These are phyloP conservation scores for Daldinia childiae DNA, from an alignment of 495 filamentous ascomycete species.

Conservation along the genomic window DNA sequence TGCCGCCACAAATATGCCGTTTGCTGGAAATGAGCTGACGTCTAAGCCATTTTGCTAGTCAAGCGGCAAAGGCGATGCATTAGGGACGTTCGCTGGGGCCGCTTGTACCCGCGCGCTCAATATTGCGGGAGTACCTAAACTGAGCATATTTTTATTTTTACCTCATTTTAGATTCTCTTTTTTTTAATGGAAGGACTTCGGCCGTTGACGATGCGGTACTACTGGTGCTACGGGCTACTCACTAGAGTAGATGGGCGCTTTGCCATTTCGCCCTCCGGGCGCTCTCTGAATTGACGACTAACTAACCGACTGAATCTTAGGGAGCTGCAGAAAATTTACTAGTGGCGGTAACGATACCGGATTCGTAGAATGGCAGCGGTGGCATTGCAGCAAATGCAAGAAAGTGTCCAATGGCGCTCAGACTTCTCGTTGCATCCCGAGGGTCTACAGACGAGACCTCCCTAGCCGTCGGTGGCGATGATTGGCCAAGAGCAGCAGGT, in stretches of 20 bases:
- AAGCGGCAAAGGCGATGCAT: slow-evolving; percentile 34
- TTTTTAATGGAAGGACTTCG: slow-evolving; percentile 2
- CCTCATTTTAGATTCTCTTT: background rate
- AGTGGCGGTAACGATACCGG: slow-evolving; percentile 41
- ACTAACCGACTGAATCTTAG: slow-evolving; percentile 26
- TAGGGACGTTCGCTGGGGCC: slow-evolving; percentile 19
- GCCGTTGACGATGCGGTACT: background rate
- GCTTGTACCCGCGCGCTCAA: slow-evolving; percentile 33
- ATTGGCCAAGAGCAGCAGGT: slow-evolving; percentile 31
- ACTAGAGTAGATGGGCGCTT: slow-evolving; percentile 17
- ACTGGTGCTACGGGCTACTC: background rate
- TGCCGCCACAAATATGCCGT: slow-evolving; percentile 32
- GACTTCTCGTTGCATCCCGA: slow-evolving; percentile 38
- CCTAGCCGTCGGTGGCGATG: slow-evolving; percentile 26
- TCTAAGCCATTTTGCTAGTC: slow-evolving; percentile 34
- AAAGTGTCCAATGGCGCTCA: slow-evolving; percentile 31
- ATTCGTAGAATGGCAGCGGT: slow-evolving; percentile 38
- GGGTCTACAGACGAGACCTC: slow-evolving; percentile 21
- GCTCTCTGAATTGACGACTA: slow-evolving; percentile 37
- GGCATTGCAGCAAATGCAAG: slow-evolving; percentile 41
- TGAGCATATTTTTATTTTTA: slow-evolving; percentile 10
- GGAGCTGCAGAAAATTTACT: slow-evolving; percentile 40
- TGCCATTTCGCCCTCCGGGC: slow-evolving; percentile 32
- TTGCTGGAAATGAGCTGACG: slow-evolving; percentile 30
- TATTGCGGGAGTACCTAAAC: slow-evolving; percentile 12